These are phyloP conservation scores for Hypoxylon sp. DNA, from an alignment of 2,329 filamentous ascomycete genomes.

Conservation along the genomic window DNA sequence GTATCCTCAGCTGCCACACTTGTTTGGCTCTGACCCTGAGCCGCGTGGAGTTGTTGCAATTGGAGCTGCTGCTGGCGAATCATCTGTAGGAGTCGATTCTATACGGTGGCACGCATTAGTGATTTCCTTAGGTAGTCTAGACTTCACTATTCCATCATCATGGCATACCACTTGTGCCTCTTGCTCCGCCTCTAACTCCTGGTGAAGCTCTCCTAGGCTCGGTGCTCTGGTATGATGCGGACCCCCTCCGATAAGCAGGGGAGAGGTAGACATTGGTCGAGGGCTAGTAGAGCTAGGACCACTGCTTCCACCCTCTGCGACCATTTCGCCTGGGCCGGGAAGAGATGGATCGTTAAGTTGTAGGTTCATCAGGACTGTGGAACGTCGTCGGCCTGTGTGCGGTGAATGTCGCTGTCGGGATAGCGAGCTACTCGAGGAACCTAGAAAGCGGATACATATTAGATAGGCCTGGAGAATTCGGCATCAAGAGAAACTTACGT, in stretches of 20 bases:
- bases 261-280: constrained; percentile 61
- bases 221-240: constrained; percentile 75
- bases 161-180: constrained; percentile 77
- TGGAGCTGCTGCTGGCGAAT: constrained; percentile 81
- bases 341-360: constrained; percentile 77
- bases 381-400: constrained; percentile 69
- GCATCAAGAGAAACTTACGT: constrained; percentile 56
- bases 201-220: constrained; percentile 81
- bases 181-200: constrained; percentile 82
- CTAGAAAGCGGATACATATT: constrained; percentile 48
- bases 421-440: constrained; percentile 66
- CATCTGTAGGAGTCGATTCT: constrained; percentile 82
- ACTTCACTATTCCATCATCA: background rate
- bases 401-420: constrained; percentile 60
- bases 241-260: constrained; percentile 59
- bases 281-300: constrained; percentile 56
- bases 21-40: constrained; percentile 56
- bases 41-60: constrained; percentile 68
- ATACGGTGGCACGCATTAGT: constrained; percentile 24
- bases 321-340: constrained; percentile 77
- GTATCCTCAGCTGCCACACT: constrained; percentile 64
- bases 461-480: constrained; percentile 8
- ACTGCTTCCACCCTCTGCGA: constrained; percentile 58
- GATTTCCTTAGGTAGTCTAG: background rate
- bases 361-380: constrained; percentile 77